Evolutionary conservation across 306 rosid genomes (phyloP), one percentile per base, ranked within the genome.

Genomic region (Cicer bijugum): DNA sequence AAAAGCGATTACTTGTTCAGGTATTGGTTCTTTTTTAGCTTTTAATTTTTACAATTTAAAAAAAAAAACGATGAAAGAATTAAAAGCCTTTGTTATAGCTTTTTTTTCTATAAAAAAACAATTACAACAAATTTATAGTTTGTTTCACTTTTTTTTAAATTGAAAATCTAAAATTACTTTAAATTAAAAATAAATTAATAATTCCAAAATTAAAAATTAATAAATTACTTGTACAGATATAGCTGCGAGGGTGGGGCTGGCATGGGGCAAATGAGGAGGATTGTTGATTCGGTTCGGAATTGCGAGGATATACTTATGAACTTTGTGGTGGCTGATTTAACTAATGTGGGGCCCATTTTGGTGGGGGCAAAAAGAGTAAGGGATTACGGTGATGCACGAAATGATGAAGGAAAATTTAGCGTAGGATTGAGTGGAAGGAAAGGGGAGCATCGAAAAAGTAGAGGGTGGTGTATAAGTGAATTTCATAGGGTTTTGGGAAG

Each of bases 221-320:
- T 0, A 17, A 17, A 17, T 17, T 17, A 10, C 9, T 7, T 53
- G 19, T 60, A 8, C 67, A 63, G 69, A 2, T 63, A 67, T 62
- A 84, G 87, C 62, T 93, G 98, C 15, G 82, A 39, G 37, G 93
- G 93, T 45, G 93, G 89, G 40, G 8, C 74, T 2, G 67, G 50
- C 35, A 88, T 82, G 89, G 76, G 5, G 4, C 70, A 35, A 57
- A 72, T 82, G 94, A 87, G 94, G 80, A 79, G 70, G 39, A 45
- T 74, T 6, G 97, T 91, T 46, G 93, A 90, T 40, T 37, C 23
- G 69, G 69, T 67, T 70, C 73, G 89, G 0, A 91, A 91, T 55
- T 93, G 98, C n/a, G 98, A 93, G 88, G 98, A 91, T 8, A 80
- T 93, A 23, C 48, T 93, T 69, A 93, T 93, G 97, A 93, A 93